Base-by-base conservation (phyloP, 2,329 filamentous ascomycete genomes). In the Fusarium xyrophilum region DNA sequence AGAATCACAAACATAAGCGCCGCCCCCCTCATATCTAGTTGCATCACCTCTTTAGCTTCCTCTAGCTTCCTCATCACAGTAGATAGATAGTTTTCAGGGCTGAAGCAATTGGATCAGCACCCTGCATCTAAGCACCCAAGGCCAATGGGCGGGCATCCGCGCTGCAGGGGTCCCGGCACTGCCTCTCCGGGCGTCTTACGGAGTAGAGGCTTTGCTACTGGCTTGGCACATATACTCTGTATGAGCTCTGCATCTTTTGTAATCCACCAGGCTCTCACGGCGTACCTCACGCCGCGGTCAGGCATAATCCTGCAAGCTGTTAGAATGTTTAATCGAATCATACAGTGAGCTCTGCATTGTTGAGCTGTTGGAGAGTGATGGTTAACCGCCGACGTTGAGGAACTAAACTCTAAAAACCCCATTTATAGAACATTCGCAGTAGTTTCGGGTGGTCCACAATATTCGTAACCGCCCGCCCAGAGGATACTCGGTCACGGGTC, bases 101-200 rank as follows among this genome's bases (percentile, higher is more conserved):
- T 40, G 21, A 25, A 47, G 23, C 30, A 23, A 7, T 43, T 42
- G 28, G 25, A 21, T 46, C 43, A 30, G 14, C 25, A 23, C 7
- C 46, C 30, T 50, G 46, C 30, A 50, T 33, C 44, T 23, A 13
- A 44, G 21, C 50, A 43, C 50, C 9, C 1, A 11, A 12, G 19
- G 5, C 61, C 61, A 64, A 64, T 64, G 9, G 62, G 17, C 12
- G 10, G 1, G 1, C 10, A 35, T 1, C 12, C 7, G 7, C 23
- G 1, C 43, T 21, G 13, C 46, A 35, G 44, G 32, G 23, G 40
- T n/a, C 38, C 52, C 42, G 59, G 61, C 61, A 64, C 61, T 63
- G 61, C 61, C 61, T 57, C 59, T 63, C 35, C 25, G 54, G 50
- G 59, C 58, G 39, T 46, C 36, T 56, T 35, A n/a, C n/a, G n/a